Base-by-base conservation (phyloP, 169 alveolate species). In the Plasmodium sp. region DNA sequence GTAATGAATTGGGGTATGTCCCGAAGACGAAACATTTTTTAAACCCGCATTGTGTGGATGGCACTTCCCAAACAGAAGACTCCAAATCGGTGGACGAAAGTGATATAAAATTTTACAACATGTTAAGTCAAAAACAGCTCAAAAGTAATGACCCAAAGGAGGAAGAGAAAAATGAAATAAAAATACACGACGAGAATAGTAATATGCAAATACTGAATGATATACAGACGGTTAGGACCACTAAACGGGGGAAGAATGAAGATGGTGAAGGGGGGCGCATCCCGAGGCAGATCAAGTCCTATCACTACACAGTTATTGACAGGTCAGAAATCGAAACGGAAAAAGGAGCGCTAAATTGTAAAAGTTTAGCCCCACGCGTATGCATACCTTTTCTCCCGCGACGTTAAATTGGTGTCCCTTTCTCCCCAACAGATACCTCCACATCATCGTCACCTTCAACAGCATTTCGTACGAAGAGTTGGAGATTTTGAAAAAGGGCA, bases 21-120 rank as follows among this genome's bases (percentile, higher is more conserved):
- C 95, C 95, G 3, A 81, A 91, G 83, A 81, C 95, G 31, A 31
- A n/a, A 22, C 95, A 91, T 81, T 81, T 41, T 71, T 91, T 91
- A 91, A 91, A 91, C 71, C 74, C 95, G 3, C 71, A 91, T n/a
- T 91, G 92, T 72, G 48, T 71, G 14, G 84, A 91, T 36, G 7
- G 74, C 43, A 56, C 48, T 31, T n/a, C 22, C 16, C 18, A 31
- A n/a, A 31, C 43, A 7, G 67, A 56, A 14, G 31, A 91, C 18
- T 5, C 34, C 10, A 9, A 33, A 54, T 31, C 43, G 14, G 12
- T 81, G 39, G 95, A 91, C 31, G 84, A 81, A 72, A 51, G 14
- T 71, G 95, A 91, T 56, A 72, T 91, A 12, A 82, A 82, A 91
- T 81, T 81, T 72, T 91, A 67, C 58, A 81, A 81, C 39, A 67